These are phyloP conservation scores for Ziziphus jujuba DNA, from an alignment of 306 rosid species.

Conservation along the genomic window DNA sequence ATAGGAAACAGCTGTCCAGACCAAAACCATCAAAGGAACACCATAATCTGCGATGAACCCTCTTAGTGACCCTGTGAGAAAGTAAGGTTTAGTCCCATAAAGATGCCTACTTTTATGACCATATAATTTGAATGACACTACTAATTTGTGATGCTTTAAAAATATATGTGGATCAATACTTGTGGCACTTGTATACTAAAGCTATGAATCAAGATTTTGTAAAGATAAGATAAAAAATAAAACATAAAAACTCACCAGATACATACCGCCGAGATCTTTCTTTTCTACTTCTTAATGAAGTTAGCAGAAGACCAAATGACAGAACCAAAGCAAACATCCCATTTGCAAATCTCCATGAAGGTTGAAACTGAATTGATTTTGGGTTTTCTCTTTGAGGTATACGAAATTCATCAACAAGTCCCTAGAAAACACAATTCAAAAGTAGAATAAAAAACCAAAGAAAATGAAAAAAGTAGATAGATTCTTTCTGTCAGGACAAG, in stretches of 20 bases:
- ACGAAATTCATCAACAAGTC: constrained; percentile 59
- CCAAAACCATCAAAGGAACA: constrained; percentile 71
- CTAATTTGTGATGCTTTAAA: background rate
- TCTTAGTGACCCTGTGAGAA: constrained; percentile 54
- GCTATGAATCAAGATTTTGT: background rate
- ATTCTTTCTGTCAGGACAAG: background rate
- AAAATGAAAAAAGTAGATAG: background rate
- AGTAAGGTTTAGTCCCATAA: background rate
- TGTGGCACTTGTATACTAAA: background rate
- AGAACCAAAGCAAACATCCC: constrained; percentile 85
- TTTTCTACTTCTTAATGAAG: constrained; percentile 68
- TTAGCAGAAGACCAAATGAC: constrained; percentile 72
- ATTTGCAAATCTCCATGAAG: constrained; percentile 83
- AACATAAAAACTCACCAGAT: constrained; percentile 53
- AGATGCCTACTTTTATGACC: background rate
- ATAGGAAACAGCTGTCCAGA: constrained; percentile 75
- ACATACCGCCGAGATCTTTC: constrained; percentile 83
- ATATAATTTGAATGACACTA: background rate
- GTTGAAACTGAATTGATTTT: constrained; percentile 54
- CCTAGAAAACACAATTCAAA: constrained; percentile 44
- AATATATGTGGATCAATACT: too few relatives aligned
- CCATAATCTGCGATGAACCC: constrained; percentile 83
- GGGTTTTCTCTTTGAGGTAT: constrained; percentile 59
- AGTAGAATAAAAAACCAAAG: background rate
- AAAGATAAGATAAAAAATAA: background rate